A percentile compares a stretch with the other conserved stretches of the same genome.
These are phyloP conservation scores for Stachybotrys chlorohalonatus DNA, from an alignment of 2,329 filamentous ascomycete species.

Conservation along the genomic window DNA sequence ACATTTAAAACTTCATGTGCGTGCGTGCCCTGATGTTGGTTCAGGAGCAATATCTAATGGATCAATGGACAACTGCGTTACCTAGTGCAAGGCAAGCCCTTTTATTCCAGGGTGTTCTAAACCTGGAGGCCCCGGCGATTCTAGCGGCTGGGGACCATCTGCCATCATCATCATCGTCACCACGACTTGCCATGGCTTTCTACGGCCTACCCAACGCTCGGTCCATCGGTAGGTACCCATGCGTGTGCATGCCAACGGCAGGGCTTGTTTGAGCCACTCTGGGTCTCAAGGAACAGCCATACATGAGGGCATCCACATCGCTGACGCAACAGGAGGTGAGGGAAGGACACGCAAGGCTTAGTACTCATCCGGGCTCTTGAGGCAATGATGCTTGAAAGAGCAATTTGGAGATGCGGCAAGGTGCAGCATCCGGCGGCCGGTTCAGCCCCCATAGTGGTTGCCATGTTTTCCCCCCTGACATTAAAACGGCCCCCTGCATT, in stretches of 20 bases:
- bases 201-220: neutral
- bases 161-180: neutral
- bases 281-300: neutral
- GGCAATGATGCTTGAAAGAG: neutral
- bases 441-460: no score
- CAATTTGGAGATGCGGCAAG: neutral
- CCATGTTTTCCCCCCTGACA: neutral
- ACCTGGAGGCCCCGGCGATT: neutral
- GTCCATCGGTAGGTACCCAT: neutral
- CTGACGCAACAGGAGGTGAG: neutral
- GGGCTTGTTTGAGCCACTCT: neutral
- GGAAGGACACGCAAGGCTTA: no score
- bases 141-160: neutral
- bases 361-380: neutral
- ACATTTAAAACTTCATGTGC: neutral
- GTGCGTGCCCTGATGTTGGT: neutral
- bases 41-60: neutral
- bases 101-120: neutral
- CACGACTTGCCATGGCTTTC: neutral
- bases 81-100: neutral
- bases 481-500: neutral
- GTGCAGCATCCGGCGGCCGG: neutral
- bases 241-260: neutral
- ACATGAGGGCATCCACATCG: no score
- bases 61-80: neutral